These are phyloP conservation scores for Chenopodium album DNA, from an alignment of 148 eudicot genomes.

Conservation along the genomic window DNA sequence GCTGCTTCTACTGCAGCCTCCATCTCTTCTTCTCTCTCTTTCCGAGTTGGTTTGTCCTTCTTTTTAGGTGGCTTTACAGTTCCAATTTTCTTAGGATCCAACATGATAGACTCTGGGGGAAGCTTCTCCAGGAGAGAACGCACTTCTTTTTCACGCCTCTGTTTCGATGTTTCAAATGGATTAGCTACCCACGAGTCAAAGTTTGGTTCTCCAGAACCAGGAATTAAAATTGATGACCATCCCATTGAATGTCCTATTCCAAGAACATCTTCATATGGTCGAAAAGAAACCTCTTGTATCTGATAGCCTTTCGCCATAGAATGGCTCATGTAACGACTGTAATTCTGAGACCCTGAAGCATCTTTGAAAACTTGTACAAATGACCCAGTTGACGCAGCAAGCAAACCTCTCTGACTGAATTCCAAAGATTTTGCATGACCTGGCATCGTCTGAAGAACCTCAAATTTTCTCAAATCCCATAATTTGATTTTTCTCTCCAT, in stretches of 20 bases:
- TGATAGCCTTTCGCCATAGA: constrained; percentile 78
- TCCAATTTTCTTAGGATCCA: constrained; percentile 69
- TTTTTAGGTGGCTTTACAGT: constrained; percentile 44
- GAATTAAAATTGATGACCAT: constrained; percentile 76
- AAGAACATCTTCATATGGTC: constrained; percentile 87
- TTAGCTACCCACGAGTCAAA: constrained; percentile 87
- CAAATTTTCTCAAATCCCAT: constrained; percentile 78
- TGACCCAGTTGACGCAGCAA: constrained; percentile 62
- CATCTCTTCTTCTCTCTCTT: constrained; percentile 64
- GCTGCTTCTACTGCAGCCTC: constrained; percentile 63
- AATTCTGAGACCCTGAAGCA: constrained; percentile 45
- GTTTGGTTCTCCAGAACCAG: constrained; percentile 91
- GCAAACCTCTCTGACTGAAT: constrained; percentile 82
- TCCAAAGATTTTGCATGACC: constrained; percentile 61
- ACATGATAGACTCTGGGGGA: constrained; percentile 77
- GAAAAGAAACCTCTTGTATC: constrained; percentile 48
- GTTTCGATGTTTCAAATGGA: constrained; percentile 76
- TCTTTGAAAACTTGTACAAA: constrained; percentile 59
- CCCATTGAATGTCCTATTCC: constrained; percentile 85
- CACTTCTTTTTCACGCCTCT: constrained; percentile 78
- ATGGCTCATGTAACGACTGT: constrained; percentile 71
- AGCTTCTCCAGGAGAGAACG: constrained; percentile 70
- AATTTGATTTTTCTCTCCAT: constrained; percentile 73
- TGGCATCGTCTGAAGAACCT: constrained; percentile 59
- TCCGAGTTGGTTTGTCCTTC: constrained; percentile 53